A percentile compares a stretch with the other conserved stretches of the same genome.
These are phyloP conservation scores for Sequoiadendron giganteum DNA, from an alignment of 75 land plant genomes.

Conservation along the genomic window DNA sequence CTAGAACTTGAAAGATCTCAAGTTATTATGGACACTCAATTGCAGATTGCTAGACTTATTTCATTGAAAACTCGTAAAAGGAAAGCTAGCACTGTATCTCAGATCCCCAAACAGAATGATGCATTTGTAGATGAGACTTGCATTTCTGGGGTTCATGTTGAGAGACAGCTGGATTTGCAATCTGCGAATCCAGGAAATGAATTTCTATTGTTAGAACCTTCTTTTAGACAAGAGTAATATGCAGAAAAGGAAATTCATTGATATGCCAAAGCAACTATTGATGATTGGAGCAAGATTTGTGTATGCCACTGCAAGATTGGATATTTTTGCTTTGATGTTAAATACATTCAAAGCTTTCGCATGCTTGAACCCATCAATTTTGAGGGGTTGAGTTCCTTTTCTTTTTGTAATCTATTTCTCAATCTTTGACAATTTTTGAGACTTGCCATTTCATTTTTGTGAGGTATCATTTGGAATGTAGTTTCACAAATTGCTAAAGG, in stretches of 20 bases:
- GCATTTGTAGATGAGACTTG: not conserved
- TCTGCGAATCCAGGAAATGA: not conserved
- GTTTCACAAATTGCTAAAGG: not conserved
- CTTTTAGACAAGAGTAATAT: not conserved
- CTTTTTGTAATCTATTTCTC: not conserved
- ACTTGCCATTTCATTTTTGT: not conserved
- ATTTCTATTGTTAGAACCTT: not conserved
- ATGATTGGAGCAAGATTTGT: not conserved
- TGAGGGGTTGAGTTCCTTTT: not conserved
- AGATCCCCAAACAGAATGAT: not conserved
- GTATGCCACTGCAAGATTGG: not conserved
- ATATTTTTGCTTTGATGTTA: not conserved
- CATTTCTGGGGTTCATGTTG: not conserved
- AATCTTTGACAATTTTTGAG: not conserved
- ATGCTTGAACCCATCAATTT: not conserved
- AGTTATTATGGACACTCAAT: slow-evolving; percentile 45
- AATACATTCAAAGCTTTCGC: not conserved
- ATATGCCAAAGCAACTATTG: not conserved
- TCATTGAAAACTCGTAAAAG: slow-evolving; percentile 23
- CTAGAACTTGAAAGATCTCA: slow-evolving; percentile 31
- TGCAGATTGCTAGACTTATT: slow-evolving; percentile 46
- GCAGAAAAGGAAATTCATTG: not conserved
- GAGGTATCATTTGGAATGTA: not conserved
- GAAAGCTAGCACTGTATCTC: slow-evolving; percentile 2
- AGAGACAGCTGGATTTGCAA: not conserved